These are phyloP conservation scores for Ascochyta fabae DNA, from an alignment of 2,329 filamentous ascomycete genomes.

Conservation along the genomic window DNA sequence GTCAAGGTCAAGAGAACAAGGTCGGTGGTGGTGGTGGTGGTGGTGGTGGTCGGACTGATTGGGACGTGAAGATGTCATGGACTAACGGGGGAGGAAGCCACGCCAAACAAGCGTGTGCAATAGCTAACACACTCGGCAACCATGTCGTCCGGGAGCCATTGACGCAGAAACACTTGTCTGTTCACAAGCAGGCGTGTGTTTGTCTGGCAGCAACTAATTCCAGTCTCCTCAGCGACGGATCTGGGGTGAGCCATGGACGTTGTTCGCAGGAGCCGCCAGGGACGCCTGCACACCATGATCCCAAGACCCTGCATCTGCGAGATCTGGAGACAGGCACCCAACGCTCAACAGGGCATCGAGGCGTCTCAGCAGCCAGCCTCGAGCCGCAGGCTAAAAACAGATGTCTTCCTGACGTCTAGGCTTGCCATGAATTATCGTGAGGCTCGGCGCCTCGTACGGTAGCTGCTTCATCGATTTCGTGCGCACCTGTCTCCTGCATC, in stretches of 20 bases:
- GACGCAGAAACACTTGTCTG: not conserved
- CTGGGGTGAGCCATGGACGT: slow-evolving; percentile 1
- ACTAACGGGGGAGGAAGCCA: slow-evolving; percentile 13
- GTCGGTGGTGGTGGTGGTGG: slow-evolving; percentile 7
- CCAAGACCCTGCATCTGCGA: slow-evolving; percentile 36
- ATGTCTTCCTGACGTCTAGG: slow-evolving; percentile 19
- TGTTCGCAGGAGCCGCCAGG: slow-evolving; percentile 3
- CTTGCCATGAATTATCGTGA: slow-evolving; percentile 23
- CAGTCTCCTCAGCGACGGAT: slow-evolving; percentile 3
- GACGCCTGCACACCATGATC: not conserved
- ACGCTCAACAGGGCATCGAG: slow-evolving; percentile 7
- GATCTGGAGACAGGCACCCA: slow-evolving; percentile 33
- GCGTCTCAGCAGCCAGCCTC: slow-evolving; percentile 27
- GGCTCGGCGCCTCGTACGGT: slow-evolving; percentile 19
- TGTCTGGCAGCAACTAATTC: not conserved
- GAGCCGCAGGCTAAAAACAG: slow-evolving; percentile 24
- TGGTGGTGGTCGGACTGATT: slow-evolving; percentile 12
- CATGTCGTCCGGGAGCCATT: slow-evolving; percentile 5
- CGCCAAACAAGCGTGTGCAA: slow-evolving; percentile 2
- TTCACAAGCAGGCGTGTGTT: slow-evolving; percentile 2
- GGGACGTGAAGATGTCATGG: slow-evolving; percentile 17
- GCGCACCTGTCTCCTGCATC: slow-evolving; percentile 8
- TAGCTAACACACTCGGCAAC: slow-evolving; percentile 11
- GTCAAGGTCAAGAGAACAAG: slow-evolving; percentile 19
- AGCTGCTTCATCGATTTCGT: slow-evolving; percentile 20